Percentiles rank a stretch among this genome's conserved stretches.
Conservation (phyloP, 345 rosid genomes). For the Euphorbia pulcherrima region DNA sequence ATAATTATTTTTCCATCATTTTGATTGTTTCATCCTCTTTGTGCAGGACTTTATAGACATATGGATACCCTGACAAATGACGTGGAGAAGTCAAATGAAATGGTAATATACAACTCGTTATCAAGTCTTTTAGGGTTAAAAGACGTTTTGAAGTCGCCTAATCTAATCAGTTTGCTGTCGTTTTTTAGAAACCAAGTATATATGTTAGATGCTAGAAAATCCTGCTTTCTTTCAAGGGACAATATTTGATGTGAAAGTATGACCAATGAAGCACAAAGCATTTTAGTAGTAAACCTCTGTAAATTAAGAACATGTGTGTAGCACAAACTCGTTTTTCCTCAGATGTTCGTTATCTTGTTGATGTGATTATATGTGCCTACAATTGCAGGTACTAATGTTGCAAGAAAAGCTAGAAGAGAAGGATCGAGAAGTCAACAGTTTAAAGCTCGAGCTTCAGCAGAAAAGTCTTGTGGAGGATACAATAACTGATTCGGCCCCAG, state of each 20-base stretch:
- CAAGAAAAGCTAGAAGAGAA: constrained; percentile 70
- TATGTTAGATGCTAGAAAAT: background rate
- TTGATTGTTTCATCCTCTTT: constrained; percentile 5
- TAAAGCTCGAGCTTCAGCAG: constrained; percentile 45
- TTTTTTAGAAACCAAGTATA: no score
- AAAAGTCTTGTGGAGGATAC: constrained; percentile 31
- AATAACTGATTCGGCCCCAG: constrained; percentile 27
- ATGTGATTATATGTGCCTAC: background rate
- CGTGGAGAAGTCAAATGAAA: constrained; percentile 84
- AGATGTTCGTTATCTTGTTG: background rate
- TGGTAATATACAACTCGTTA: constrained; percentile 31
- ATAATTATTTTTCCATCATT: background rate
- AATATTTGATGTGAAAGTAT: background rate
- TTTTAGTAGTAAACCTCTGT: background rate
- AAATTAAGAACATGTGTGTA: background rate
- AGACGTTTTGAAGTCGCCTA: background rate
- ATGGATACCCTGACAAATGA: constrained; percentile 55
- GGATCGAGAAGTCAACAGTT: constrained; percentile 44
- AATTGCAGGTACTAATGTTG: constrained; percentile 58
- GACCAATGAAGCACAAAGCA: background rate
- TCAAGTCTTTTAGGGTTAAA: background rate
- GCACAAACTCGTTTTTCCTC: background rate
- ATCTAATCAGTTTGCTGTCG: background rate
- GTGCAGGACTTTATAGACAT: constrained; percentile 20
- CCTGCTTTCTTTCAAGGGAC: background rate